Percentiles rank a stretch among this genome's conserved stretches.
These are phyloP conservation scores for Zopfia rhizophila DNA, from an alignment of 2,329 filamentous ascomycete genomes.

Conservation along the genomic window DNA sequence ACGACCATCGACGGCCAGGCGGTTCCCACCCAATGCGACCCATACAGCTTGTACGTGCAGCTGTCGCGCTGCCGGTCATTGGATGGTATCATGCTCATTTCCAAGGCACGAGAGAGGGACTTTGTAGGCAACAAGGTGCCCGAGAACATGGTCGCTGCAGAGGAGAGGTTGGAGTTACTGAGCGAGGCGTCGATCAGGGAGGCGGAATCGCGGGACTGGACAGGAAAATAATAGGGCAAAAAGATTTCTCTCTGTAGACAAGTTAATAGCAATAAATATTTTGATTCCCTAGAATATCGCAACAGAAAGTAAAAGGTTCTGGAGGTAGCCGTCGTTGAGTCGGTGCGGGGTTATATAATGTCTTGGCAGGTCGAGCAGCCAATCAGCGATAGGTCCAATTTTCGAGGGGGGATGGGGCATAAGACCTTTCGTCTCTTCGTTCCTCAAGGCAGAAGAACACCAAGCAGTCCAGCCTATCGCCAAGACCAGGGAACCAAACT, in stretches of 20 bases:
- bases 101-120: slow-evolving; percentile 13
- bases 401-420: no score
- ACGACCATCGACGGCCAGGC: slow-evolving; percentile 1
- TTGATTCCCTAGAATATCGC: no score
- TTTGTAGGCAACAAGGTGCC: slow-evolving; percentile 14
- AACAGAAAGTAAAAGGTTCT: no score
- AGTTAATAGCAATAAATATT: no score
- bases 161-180: slow-evolving; percentile 13
- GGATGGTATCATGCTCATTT: slow-evolving; percentile 15
- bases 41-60: slow-evolving; percentile 15
- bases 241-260: no score
- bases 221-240: no score
- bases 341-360: no score
- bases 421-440: no score
- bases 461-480: slow-evolving; percentile 5
- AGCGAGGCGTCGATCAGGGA: slow-evolving; percentile 9
- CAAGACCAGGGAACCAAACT: slow-evolving; percentile 9
- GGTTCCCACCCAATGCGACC: slow-evolving; percentile 4
- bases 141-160: slow-evolving; percentile 12
- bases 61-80: slow-evolving; percentile 6
- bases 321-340: no score
- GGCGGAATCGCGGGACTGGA: neutral
- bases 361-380: no score
- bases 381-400: no score
- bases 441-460: slow-evolving; percentile 4